These are phyloP conservation scores for Capsicum pubescens DNA, from an alignment of 257 asterid genomes.

Conservation along the genomic window DNA sequence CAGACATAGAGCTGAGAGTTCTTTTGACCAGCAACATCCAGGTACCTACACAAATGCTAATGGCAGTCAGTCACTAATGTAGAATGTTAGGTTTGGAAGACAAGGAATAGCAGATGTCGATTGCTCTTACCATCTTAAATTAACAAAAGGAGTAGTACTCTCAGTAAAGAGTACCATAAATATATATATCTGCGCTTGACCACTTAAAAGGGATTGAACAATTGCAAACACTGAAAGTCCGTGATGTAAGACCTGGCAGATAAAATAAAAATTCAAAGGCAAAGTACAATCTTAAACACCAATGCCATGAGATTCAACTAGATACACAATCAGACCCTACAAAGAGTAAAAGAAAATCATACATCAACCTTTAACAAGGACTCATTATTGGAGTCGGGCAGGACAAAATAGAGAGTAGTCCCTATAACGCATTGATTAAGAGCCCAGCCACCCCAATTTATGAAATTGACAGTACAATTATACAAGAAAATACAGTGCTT, in stretches of 20 bases:
- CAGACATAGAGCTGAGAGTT: conserved; percentile 63
- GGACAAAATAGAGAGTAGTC: background rate
- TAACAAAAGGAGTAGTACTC: conserved; percentile 89
- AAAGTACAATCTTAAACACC: conserved; percentile 5
- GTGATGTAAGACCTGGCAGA: conserved; percentile 78
- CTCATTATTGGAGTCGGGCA: background rate
- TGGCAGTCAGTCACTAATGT: conserved; percentile 23
- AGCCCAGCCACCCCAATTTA: background rate
- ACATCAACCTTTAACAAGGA: conserved; percentile 14
- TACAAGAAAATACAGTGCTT: conserved; percentile 28
- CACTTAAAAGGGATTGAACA: conserved; percentile 72
- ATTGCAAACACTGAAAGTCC: conserved; percentile 83
- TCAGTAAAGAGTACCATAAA: conserved; percentile 93
- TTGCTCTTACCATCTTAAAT: conserved; percentile 81
- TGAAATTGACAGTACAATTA: background rate
- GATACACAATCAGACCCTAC: conserved; percentile 16
- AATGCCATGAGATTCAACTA: background rate
- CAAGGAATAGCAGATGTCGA: conserved; percentile 11
- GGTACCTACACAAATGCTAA: conserved; percentile 57
- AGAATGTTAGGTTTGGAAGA: conserved; percentile 20
- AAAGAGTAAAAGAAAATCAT: conserved; percentile 15
- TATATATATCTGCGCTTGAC: conserved; percentile 82
- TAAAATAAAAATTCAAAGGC: conserved; percentile 28
- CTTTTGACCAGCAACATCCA: conserved; percentile 79
- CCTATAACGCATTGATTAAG: conserved; percentile 9